Conservation (phyloP, 1,139 yeast species). For the Pichia cactophila region DNA sequence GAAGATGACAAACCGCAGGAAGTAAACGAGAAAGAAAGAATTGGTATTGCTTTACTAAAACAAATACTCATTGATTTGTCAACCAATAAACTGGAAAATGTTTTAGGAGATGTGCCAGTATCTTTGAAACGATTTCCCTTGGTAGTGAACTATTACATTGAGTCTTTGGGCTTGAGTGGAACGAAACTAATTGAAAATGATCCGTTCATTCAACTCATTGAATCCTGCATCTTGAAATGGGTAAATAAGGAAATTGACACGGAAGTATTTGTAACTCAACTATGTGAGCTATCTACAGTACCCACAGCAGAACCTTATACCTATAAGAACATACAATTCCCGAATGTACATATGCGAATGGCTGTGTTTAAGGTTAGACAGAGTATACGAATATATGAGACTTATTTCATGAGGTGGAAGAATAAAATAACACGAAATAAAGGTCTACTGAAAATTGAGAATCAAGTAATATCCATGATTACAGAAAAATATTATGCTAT, state of each 20-base stretch:
- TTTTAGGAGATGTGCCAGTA: conserved; percentile 8
- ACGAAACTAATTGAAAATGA: conserved; percentile 14
- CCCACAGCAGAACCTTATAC: conserved; percentile 17
- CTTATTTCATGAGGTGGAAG: conserved; percentile 19
- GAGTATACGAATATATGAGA: conserved; percentile 15
- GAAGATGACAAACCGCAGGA: neutral
- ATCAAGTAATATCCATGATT: neutral
- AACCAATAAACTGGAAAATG: neutral
- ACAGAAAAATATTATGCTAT: neutral
- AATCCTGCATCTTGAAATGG: conserved; percentile 17
- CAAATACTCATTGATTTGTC: neutral
- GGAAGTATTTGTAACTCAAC: conserved; percentile 10
- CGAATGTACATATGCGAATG: conserved; percentile 23
- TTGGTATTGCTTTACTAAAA: neutral
- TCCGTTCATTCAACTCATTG: conserved; percentile 16
- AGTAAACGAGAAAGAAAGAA: neutral
- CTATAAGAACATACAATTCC: conserved; percentile 14
- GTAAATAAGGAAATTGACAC: conserved; percentile 10
- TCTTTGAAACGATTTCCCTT: conserved; percentile 21
- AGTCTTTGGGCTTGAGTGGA: conserved; percentile 15
- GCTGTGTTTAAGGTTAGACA: conserved; percentile 19
- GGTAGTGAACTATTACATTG: conserved; percentile 18
- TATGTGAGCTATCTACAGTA: conserved; percentile 13
- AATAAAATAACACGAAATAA: neutral
- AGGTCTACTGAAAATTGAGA: neutral